Conservation (phyloP, 441 rosid species). For the Aquilaria agallochum region DNA sequence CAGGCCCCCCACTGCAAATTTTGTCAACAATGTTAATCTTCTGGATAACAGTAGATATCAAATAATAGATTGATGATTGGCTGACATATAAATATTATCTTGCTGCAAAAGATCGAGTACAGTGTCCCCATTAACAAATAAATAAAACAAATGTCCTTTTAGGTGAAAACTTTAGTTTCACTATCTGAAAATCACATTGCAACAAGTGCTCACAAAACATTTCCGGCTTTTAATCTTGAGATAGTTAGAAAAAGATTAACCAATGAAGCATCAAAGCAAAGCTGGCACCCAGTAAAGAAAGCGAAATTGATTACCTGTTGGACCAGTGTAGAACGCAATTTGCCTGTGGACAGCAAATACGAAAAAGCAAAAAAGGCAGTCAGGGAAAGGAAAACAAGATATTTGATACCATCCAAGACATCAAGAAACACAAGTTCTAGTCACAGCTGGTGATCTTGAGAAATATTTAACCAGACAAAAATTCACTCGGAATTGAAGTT, state of each 20-base stretch:
- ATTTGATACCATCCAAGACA: not conserved
- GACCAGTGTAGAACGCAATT: conserved; percentile 74
- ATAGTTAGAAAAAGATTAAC: not conserved
- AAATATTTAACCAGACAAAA: too few relatives aligned
- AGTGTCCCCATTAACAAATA: too few relatives aligned
- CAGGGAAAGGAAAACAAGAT: not conserved
- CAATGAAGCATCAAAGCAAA: not conserved
- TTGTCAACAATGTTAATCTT: not conserved
- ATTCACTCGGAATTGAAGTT: too few relatives aligned
- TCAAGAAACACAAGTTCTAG: not conserved
- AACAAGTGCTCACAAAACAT: not conserved
- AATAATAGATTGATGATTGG: not conserved
- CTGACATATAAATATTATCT: not conserved
- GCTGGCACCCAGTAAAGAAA: not conserved
- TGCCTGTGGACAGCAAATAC: conserved; percentile 48
- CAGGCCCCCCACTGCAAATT: conserved; percentile 72
- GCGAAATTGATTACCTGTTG: conserved; percentile 59
- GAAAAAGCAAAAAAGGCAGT: not conserved
- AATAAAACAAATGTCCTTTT: too few relatives aligned
- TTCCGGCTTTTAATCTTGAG: not conserved
- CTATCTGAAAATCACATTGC: not conserved
- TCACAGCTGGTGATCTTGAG: too few relatives aligned
- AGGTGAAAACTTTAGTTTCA: not conserved
- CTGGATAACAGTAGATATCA: too few relatives aligned
- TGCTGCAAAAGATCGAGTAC: too few relatives aligned